Percentiles rank a stretch among this genome's conserved stretches.
These are phyloP conservation scores for Exophiala aquamarina DNA, from an alignment of 2,329 filamentous ascomycete genomes.

Conservation along the genomic window DNA sequence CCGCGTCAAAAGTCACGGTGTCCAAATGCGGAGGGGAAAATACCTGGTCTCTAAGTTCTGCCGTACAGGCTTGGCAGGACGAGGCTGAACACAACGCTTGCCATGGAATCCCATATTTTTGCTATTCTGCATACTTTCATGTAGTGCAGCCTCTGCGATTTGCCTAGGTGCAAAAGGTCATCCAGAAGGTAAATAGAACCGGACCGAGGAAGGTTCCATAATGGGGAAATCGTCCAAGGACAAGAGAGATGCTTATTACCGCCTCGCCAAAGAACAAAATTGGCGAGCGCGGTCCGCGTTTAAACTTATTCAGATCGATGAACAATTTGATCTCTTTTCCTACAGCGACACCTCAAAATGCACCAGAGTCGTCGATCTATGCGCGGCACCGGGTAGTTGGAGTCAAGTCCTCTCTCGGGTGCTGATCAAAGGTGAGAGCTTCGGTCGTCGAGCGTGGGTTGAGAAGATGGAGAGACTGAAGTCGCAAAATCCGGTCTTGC, in stretches of 20 bases:
- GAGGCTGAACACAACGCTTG: too few relatives aligned
- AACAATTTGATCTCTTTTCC: conserved; percentile 92
- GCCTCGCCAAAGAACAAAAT: conserved; percentile 96
- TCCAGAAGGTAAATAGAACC: not conserved
- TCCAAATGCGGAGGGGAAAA: too few relatives aligned
- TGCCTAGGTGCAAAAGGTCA: not conserved
- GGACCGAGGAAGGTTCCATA: conserved; percentile 3
- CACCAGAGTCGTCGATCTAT: conserved; percentile 90
- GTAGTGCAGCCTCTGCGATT: too few relatives aligned
- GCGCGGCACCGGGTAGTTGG: conserved; percentile 94
- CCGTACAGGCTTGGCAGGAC: too few relatives aligned
- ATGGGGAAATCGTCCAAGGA: conserved; percentile 99
- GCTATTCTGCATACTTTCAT: too few relatives aligned
- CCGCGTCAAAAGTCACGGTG: too few relatives aligned
- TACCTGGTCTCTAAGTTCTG: too few relatives aligned
- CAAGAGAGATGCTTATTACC: conserved; percentile 96
- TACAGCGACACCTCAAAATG: conserved; percentile 63
- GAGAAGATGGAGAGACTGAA: conserved; percentile 67
- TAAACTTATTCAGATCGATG: conserved; percentile 94
- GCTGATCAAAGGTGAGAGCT: conserved; percentile 88
- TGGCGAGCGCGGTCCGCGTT: conserved; percentile 96
- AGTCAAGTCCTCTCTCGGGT: conserved; percentile 93
- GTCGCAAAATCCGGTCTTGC: conserved; percentile 43
- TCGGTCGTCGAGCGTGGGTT: conserved; percentile 82
- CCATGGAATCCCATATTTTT: too few relatives aligned